A percentile compares a stretch with the other conserved stretches of the same genome.
Evolutionary conservation across 2,329 filamentous ascomycete species (phyloP).

Genomic region (Fusarium haematococcum): DNA sequence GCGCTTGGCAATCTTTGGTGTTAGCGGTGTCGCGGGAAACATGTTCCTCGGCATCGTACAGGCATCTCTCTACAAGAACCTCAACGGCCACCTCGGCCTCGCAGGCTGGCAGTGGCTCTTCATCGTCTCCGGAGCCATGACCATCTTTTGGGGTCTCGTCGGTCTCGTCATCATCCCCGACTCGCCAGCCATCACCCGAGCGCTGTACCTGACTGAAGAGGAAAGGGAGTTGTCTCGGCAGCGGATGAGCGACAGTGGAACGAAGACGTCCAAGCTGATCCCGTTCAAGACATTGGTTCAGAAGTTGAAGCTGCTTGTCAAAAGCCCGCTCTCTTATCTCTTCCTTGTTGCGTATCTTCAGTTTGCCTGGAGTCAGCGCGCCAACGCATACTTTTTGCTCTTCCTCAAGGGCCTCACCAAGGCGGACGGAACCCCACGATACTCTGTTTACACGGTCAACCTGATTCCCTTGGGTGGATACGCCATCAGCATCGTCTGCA

Average conservation of each 20-base stretch:
- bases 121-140: conserved; percentile 35
- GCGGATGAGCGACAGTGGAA: conserved; percentile 34
- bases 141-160: conserved; percentile 37
- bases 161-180: conserved; percentile 38
- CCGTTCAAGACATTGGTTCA: conserved; percentile 23
- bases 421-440: conserved; percentile 35
- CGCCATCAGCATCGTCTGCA: conserved; percentile 58
- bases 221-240: conserved; percentile 27
- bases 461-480: conserved; percentile 60
- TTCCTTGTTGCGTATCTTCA: conserved; percentile 50
- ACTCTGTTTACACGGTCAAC: conserved; percentile 59
- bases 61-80: conserved; percentile 35
- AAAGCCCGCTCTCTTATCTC: conserved; percentile 41
- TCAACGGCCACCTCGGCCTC: conserved; percentile 32
- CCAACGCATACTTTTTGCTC: conserved; percentile 51
- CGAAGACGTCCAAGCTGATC: conserved; percentile 34
- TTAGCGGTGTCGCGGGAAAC: conserved; percentile 40
- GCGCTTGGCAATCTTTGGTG: conserved; percentile 38
- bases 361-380: conserved; percentile 51
- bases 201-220: conserved; percentile 17
- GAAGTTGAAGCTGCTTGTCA: conserved; percentile 30
- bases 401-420: conserved; percentile 48
- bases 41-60: conserved; percentile 43
- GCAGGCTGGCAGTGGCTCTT: conserved; percentile 43
- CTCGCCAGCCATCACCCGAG: conserved; percentile 35